These are phyloP conservation scores for Aphanomyces euteiches DNA, from an alignment of 352 stramenopile genomes.

Conservation along the genomic window DNA sequence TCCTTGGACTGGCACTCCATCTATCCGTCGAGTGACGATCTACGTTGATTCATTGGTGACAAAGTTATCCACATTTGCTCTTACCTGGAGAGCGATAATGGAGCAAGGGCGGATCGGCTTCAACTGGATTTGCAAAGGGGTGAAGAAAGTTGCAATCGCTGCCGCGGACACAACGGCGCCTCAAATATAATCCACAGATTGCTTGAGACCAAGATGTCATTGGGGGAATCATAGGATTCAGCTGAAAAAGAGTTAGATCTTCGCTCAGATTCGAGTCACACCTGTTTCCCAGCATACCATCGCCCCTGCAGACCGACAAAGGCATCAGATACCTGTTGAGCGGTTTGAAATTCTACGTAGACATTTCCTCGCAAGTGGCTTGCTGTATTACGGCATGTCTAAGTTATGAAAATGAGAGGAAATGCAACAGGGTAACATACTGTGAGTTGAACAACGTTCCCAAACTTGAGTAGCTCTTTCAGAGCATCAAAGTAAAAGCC, in stretches of 20 bases:
- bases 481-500: constrained; percentile 25
- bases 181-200: constrained; percentile 22
- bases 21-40: too few species aligned
- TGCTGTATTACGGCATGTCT: constrained; percentile 36
- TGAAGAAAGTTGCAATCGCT: constrained; percentile 29
- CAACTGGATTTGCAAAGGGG: constrained; percentile 22
- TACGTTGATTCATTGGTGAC: too few species aligned
- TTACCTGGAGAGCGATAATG: neutral
- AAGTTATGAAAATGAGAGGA: constrained; percentile 9
- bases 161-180: constrained; percentile 15
- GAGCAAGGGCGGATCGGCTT: neutral
- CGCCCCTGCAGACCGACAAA: constrained; percentile 2
- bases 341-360: constrained; percentile 34
- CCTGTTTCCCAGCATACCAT: constrained; percentile 27
- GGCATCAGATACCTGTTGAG: constrained; percentile 15
- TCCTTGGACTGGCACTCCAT: too few species aligned
- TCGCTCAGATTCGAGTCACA: neutral
- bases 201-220: constrained; percentile 18
- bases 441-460: constrained; percentile 26
- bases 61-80: neutral
- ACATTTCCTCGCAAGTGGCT: constrained; percentile 35
- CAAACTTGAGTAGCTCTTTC: constrained; percentile 22
- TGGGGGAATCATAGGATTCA: neutral
- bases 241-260: neutral
- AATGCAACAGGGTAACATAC: neutral